phyloP scores from a whole-genome alignment of 352 stramenopile species.

The Pythium scleroteichum region DNA sequence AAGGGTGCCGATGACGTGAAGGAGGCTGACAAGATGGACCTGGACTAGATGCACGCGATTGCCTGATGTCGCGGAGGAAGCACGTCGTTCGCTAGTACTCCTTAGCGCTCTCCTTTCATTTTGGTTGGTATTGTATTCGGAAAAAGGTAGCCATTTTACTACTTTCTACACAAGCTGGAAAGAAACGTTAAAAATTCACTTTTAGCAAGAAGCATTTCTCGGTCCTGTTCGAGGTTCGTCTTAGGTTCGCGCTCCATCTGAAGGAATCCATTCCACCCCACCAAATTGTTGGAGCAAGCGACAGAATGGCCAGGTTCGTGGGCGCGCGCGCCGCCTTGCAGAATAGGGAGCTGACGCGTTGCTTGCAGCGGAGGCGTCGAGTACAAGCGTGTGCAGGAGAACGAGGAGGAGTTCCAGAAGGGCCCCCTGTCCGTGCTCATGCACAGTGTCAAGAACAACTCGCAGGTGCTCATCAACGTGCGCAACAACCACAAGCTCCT shows the following conservation, averaged over 20 bases:
- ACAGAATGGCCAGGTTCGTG: slow-evolving; percentile 25
- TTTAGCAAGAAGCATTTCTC: no score
- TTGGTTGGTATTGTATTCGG: slow-evolving; percentile 29
- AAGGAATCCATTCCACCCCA: no score
- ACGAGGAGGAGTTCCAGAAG: slow-evolving; percentile 95
- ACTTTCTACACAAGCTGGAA: not conserved
- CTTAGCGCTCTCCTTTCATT: slow-evolving; percentile 16
- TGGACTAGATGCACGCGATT: slow-evolving; percentile 52
- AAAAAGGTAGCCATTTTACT: slow-evolving; percentile 20
- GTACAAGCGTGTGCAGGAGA: slow-evolving; percentile 86
- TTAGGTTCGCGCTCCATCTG: slow-evolving; percentile 4
- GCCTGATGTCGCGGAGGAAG: slow-evolving; percentile 1
- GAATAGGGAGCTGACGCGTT: not conserved
- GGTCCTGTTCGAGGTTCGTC: no score
- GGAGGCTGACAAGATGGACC: slow-evolving; percentile 83
- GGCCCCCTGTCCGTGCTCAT: slow-evolving; percentile 97
- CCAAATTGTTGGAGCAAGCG: no score
- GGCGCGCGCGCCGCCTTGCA: no score
- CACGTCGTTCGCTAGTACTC: not conserved
- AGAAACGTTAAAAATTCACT: no score
- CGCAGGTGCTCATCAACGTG: slow-evolving; percentile 99
- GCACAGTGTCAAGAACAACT: slow-evolving; percentile 97
- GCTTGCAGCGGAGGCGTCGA: slow-evolving; percentile 37
- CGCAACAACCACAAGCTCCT: slow-evolving; percentile 99
- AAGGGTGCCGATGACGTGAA: slow-evolving; percentile 45